Evolutionary conservation across 2,329 filamentous ascomycete species (phyloP).

Genomic region (Corinectria fuckeliana): DNA sequence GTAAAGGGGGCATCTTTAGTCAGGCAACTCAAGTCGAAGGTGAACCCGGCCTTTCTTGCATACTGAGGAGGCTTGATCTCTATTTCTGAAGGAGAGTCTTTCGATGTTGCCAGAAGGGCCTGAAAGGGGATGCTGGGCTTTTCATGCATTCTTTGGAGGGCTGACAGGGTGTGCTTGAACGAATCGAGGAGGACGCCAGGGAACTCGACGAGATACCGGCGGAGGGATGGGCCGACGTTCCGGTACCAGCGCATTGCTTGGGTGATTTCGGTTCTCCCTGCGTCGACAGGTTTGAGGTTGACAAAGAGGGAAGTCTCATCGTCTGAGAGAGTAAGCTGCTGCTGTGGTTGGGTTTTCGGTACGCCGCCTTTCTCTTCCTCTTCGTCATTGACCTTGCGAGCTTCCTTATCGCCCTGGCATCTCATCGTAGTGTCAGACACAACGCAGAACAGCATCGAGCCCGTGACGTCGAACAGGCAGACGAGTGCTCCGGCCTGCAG

Average conservation of each 20-base stretch:
- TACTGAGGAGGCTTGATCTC: slow-evolving; percentile 54
- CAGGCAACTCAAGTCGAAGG: slow-evolving; percentile 52
- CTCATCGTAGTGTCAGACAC: slow-evolving; percentile 40
- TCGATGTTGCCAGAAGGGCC: slow-evolving; percentile 17
- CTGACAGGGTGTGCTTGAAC: slow-evolving; percentile 17
- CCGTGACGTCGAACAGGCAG: slow-evolving; percentile 52
- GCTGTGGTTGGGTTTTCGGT: too few species aligned
- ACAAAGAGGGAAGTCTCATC: background rate
- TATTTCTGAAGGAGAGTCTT: background rate
- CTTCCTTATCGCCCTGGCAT: slow-evolving; percentile 18
- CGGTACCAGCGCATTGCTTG: background rate
- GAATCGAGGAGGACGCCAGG: slow-evolving; percentile 19
- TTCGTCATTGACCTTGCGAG: slow-evolving; percentile 33
- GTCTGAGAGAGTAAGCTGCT: background rate
- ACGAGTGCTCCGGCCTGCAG: slow-evolving; percentile 57
- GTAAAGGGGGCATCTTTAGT: background rate
- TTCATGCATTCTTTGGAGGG: slow-evolving; percentile 8
- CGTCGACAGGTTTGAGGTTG: slow-evolving; percentile 10
- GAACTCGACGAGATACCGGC: slow-evolving; percentile 16
- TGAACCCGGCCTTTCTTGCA: slow-evolving; percentile 54
- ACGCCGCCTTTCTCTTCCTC: too few species aligned
- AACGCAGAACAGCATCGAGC: slow-evolving; percentile 49
- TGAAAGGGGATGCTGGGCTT: slow-evolving; percentile 9
- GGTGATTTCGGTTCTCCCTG: background rate
- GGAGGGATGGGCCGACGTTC: background rate